Evolutionary conservation across 148 eudicot species (phyloP).

Genomic region (Nepenthes mirabilis): DNA sequence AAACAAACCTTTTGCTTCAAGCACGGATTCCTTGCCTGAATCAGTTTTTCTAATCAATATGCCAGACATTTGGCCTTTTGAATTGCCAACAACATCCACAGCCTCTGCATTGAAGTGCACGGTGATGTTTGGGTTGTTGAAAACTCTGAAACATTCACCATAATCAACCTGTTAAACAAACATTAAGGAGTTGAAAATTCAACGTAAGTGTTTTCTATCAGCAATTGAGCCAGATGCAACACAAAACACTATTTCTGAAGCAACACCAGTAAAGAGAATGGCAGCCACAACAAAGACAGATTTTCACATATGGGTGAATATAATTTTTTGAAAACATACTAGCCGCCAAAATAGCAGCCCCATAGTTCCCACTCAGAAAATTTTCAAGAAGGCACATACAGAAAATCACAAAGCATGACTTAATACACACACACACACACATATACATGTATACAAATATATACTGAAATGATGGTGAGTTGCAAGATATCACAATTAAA

Average conservation of each 20-base stretch:
- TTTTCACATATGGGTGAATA: background rate
- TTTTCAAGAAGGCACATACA: too few relatives aligned
- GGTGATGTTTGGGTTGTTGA: slow-evolving; percentile 93
- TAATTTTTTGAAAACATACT: too few relatives aligned
- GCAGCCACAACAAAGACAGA: background rate
- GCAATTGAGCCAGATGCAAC: background rate
- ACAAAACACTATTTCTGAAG: background rate
- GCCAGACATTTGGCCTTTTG: slow-evolving; percentile 93
- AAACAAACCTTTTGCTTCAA: slow-evolving; percentile 86
- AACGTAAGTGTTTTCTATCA: slow-evolving; percentile 20
- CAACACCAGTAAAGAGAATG: background rate
- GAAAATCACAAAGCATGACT: too few relatives aligned
- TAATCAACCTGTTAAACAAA: slow-evolving; percentile 99
- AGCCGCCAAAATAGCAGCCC: background rate
- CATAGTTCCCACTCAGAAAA: background rate
- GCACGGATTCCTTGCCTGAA: slow-evolving; percentile 64
- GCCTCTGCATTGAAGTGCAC: slow-evolving; percentile 97
- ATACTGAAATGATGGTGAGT: too few relatives aligned
- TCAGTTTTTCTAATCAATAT: slow-evolving; percentile 57
- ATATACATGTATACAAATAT: too few relatives aligned
- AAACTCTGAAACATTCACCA: slow-evolving; percentile 99
- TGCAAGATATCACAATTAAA: too few relatives aligned
- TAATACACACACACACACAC: too few relatives aligned
- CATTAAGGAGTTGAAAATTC: slow-evolving; percentile 88
- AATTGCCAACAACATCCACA: slow-evolving; percentile 80